phyloP scores from a whole-genome alignment of 768 basidiomycete genomes.

The Ramaria rubella region DNA sequence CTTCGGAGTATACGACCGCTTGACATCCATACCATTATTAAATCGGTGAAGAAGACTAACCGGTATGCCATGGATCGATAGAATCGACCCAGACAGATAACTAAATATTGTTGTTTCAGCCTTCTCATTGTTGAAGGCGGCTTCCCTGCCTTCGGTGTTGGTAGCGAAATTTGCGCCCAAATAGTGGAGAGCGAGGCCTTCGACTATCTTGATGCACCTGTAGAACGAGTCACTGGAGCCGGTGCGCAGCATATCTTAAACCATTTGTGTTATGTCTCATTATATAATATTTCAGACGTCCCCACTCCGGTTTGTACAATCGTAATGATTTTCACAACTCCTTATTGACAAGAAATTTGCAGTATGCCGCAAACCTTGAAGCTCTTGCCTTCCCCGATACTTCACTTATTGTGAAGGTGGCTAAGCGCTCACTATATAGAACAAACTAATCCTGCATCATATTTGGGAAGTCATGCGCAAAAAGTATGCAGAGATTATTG shows the following conservation, averaged over 20 bases:
- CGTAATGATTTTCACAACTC: slow-evolving; percentile 7
- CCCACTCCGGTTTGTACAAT: slow-evolving; percentile 80
- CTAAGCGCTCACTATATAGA: slow-evolving; percentile 87
- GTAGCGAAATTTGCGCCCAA: slow-evolving; percentile 97
- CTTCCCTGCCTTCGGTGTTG: slow-evolving; percentile 97
- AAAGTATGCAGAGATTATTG: background rate
- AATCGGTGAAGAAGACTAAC: slow-evolving; percentile 98
- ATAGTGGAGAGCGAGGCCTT: slow-evolving; percentile 97
- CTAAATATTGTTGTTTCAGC: slow-evolving; percentile 31
- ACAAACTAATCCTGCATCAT: slow-evolving; percentile 50
- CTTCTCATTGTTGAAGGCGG: slow-evolving; percentile 95
- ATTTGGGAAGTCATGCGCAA: background rate
- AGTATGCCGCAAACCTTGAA: slow-evolving; percentile 92
- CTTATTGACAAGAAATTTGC: slow-evolving; percentile 11
- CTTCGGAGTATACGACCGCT: slow-evolving; percentile 92
- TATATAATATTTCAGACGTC: slow-evolving; percentile 40
- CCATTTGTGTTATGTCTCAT: background rate
- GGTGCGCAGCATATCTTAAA: slow-evolving; percentile 22
- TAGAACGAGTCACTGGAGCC: slow-evolving; percentile 96
- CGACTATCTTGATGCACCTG: slow-evolving; percentile 96
- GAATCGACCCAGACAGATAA: background rate
- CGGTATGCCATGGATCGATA: slow-evolving; percentile 41
- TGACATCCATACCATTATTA: slow-evolving; percentile 95
- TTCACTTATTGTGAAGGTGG: slow-evolving; percentile 84
- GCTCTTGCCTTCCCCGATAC: slow-evolving; percentile 91